Percentiles rank a stretch among this genome's conserved stretches.
phyloP scores from a whole-genome alignment of 495 filamentous ascomycete species.

The Platismatia glauca region DNA sequence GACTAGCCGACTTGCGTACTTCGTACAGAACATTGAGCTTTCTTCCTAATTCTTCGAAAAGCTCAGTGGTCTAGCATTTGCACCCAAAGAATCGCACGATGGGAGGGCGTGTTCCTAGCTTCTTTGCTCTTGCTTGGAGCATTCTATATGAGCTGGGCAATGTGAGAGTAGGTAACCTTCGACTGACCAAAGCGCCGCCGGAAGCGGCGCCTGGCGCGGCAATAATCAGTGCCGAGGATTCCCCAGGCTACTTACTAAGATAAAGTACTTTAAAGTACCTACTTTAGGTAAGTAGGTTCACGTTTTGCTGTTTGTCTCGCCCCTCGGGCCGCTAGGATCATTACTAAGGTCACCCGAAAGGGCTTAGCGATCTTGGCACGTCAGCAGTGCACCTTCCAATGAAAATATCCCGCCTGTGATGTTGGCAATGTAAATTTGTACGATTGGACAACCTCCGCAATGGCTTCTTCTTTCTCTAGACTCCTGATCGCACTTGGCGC shows the following conservation, averaged over 20 bases:
- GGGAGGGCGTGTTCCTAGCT: not conserved
- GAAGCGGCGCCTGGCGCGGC: not conserved
- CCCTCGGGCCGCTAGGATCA: too few species aligned
- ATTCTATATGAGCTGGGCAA: too few species aligned
- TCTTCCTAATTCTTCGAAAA: not conserved
- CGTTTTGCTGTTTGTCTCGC: too few species aligned
- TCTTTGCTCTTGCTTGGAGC: not conserved
- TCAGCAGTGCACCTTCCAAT: too few species aligned
- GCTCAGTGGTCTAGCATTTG: not conserved
- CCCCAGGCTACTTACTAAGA: not conserved
- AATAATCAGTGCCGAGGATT: not conserved
- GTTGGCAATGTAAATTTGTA: too few species aligned
- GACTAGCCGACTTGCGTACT: not conserved
- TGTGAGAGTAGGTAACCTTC: too few species aligned
- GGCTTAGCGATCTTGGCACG: too few species aligned
- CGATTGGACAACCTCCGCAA: not conserved
- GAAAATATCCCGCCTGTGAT: too few species aligned
- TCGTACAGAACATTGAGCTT: not conserved
- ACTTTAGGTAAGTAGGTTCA: too few species aligned
- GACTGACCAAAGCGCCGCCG: too few species aligned
- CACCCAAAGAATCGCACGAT: not conserved
- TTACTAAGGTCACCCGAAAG: too few species aligned
- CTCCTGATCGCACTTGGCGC: constrained; percentile 52
- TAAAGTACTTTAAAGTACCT: too few species aligned
- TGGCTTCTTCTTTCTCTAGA: constrained; percentile 15